phyloP scores from a whole-genome alignment of 805 yeast species.

The Kluyveromyces dobzhanskii region DNA sequence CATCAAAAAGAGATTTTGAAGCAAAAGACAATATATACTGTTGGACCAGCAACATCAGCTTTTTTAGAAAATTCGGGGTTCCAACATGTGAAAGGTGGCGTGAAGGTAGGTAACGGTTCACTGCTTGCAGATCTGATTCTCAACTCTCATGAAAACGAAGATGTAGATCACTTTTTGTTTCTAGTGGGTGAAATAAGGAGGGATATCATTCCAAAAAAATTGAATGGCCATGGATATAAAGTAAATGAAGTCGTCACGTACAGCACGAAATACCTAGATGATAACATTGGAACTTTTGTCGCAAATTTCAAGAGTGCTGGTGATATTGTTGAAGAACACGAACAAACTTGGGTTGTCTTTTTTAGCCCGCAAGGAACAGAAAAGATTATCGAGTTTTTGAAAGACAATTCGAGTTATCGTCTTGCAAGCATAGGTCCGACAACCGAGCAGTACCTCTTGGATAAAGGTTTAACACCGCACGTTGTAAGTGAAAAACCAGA shows the following conservation, averaged over 20 bases:
- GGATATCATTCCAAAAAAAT: constrained; percentile 66
- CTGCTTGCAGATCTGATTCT: constrained; percentile 57
- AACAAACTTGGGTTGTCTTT: constrained; percentile 63
- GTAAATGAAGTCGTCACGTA: constrained; percentile 57
- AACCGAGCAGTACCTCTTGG: constrained; percentile 53
- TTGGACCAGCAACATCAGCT: constrained; percentile 80
- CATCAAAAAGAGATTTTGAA: constrained; percentile 27
- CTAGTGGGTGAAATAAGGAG: constrained; percentile 82
- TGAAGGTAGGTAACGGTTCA: constrained; percentile 72
- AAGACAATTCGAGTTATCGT: constrained; percentile 6
- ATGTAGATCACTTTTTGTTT: constrained; percentile 39
- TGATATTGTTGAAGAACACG: background rate
- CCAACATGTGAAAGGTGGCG: constrained; percentile 59
- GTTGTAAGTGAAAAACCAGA: constrained; percentile 69
- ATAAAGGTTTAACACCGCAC: constrained; percentile 46
- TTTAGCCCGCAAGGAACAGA: constrained; percentile 89
- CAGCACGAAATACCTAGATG: constrained; percentile 46
- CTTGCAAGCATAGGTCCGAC: constrained; percentile 89
- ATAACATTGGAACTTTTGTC: constrained; percentile 36
- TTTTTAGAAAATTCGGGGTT: constrained; percentile 59
- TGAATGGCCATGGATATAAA: constrained; percentile 24
- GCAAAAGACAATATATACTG: constrained; percentile 62
- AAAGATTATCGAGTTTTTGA: constrained; percentile 44
- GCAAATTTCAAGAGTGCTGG: constrained; percentile 15
- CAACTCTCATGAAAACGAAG: background rate